Base-by-base conservation (phyloP, 768 basidiomycete genomes). In the Amanita pallidorosea region DNA sequence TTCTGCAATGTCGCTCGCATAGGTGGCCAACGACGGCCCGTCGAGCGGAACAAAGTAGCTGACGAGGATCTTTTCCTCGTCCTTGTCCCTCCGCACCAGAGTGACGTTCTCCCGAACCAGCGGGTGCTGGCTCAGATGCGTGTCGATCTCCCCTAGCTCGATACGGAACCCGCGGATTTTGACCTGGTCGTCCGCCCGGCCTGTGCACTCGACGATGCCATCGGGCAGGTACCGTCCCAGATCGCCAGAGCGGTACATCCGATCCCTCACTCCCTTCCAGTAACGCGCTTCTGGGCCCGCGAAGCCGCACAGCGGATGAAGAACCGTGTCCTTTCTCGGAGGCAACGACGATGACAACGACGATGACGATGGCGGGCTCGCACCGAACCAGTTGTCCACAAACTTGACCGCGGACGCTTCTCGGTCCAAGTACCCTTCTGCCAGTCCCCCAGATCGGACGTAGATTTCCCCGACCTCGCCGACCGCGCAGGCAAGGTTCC, bases 131-230 rank as follows among this genome's bases (percentile, higher is more conserved):
- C 87, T 88, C 51, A 99, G 80, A 68, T 95, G 84, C 0, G 89
- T 96, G 64, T 99, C 96, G 56, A 99, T 96, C 65, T 99, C 96
- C 13, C 94, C 94, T 6, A 98, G 77, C 64, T 99, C 96, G 60
- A 99, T 98, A 22, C 96, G 77, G 82, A 99, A 99, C 2, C 96
- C 96, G 49, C 96, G 88, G 66, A 99, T 98, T 71, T 99, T 98
- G 70, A 99, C 90, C 63, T 99, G 96, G 62, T 98, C 95, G 63
- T 99, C 96, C 2, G 95, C 94, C 18, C 96, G 81, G 17, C 96
- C 96, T 0, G 89, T 93, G 63, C 96, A 98, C 65, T 99, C 96
- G 9, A 99, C 96, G 29, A 79, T 81, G 4, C 96, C 96, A 63
- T 87, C 78, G 1, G 96, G 89, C 29, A 86, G 71, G 66, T 99